Evolutionary conservation across 1,284 basidiomycete genomes (phyloP).

Genomic region (Apiotrichum mycotoxinovorans): DNA sequence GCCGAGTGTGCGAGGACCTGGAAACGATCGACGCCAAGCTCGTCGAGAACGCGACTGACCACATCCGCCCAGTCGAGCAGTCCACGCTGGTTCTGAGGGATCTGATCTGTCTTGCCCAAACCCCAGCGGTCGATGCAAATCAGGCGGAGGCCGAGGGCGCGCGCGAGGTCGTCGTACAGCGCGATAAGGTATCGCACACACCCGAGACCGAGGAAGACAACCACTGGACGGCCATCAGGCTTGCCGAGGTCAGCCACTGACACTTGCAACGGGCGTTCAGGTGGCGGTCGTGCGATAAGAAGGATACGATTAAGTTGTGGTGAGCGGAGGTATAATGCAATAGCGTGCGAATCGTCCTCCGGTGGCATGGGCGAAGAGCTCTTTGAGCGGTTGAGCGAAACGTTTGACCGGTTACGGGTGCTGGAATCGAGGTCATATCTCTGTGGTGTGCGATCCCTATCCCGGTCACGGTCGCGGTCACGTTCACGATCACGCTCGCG

Average conservation of each 20-base stretch:
- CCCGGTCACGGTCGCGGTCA: neutral
- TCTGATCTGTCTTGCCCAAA: slow-evolving; percentile 73
- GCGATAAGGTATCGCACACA: slow-evolving; percentile 92
- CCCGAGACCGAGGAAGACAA: slow-evolving; percentile 89
- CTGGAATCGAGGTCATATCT: slow-evolving; percentile 2
- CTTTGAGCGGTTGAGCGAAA: slow-evolving; percentile 9
- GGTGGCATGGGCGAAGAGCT: slow-evolving; percentile 9
- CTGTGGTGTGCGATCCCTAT: neutral
- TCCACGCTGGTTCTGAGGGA: slow-evolving; percentile 64
- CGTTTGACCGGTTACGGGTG: slow-evolving; percentile 9
- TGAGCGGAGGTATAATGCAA: slow-evolving; percentile 67
- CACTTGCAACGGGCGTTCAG: slow-evolving; percentile 71
- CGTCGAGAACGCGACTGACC: slow-evolving; percentile 82
- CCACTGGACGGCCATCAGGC: slow-evolving; percentile 73
- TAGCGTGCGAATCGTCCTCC: slow-evolving; percentile 26
- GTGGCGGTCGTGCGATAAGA: slow-evolving; percentile 63
- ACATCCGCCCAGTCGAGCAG: slow-evolving; percentile 87
- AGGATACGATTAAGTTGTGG: slow-evolving; percentile 77
- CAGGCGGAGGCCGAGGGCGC: slow-evolving; percentile 75
- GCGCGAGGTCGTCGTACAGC: slow-evolving; percentile 92
- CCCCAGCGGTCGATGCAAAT: slow-evolving; percentile 98
- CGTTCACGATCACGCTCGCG: neutral
- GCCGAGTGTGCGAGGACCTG: slow-evolving; percentile 95
- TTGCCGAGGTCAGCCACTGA: slow-evolving; percentile 88
- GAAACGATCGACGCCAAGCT: slow-evolving; percentile 71